These are phyloP conservation scores for Marsdenia floribunda DNA, from an alignment of 257 asterid species.

Conservation along the genomic window DNA sequence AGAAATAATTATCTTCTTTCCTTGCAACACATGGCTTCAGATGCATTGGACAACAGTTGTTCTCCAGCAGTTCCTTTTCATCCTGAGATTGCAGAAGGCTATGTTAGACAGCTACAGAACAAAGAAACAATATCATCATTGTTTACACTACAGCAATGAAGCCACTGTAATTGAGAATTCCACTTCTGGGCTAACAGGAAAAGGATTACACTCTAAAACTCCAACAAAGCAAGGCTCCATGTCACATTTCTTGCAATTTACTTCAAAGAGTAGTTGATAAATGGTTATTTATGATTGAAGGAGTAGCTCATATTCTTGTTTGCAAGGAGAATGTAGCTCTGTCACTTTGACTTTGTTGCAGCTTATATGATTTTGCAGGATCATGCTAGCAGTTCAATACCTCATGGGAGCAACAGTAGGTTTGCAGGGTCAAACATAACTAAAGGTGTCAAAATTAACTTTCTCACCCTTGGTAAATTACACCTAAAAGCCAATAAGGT, in stretches of 20 bases:
- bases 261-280: not conserved
- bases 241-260: not conserved
- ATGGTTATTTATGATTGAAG: not conserved
- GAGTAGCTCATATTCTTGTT: not conserved
- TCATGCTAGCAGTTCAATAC: not conserved
- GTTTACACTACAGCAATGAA: not conserved
- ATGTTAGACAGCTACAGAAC: not conserved
- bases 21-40: slow-evolving; percentile 75
- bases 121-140: not conserved
- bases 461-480: not conserved
- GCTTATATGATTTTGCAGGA: not conserved
- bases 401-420: not conserved
- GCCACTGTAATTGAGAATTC: not conserved
- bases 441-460: not conserved
- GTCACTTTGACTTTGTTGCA: not conserved
- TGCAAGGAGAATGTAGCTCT: not conserved
- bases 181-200: not conserved
- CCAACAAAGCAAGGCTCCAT: not conserved
- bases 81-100: slow-evolving; percentile 47
- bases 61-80: slow-evolving; percentile 80
- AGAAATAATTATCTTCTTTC: slow-evolving; percentile 95
- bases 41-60: slow-evolving; percentile 85
- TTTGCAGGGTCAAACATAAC: not conserved
- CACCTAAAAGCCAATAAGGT: not conserved
- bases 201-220: not conserved